Conservation (phyloP, 768 basidiomycete species). For the Lactarius vividus region DNA sequence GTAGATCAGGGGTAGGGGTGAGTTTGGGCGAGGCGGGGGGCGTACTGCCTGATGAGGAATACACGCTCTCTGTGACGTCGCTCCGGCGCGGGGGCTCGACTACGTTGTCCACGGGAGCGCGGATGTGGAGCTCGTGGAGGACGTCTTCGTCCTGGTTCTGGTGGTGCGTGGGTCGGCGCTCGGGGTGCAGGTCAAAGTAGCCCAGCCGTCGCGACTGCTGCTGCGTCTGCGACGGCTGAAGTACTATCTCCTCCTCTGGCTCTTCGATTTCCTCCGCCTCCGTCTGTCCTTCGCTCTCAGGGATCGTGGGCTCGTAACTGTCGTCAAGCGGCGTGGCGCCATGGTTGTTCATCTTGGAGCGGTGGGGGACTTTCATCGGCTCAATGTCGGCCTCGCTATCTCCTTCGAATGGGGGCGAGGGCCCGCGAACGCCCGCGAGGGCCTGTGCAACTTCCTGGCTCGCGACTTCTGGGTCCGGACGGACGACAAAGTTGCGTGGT, state of each 20-base stretch:
- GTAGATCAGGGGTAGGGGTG: not conserved
- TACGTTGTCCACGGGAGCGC: constrained; percentile 29
- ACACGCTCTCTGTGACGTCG: constrained; percentile 19
- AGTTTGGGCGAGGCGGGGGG: constrained; percentile 1
- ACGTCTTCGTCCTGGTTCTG: not conserved
- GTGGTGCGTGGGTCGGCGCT: constrained; percentile 44
- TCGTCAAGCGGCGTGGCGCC: constrained; percentile 6
- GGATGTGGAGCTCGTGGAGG: constrained; percentile 15
- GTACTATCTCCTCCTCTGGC: constrained; percentile 26
- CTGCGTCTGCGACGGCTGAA: not conserved
- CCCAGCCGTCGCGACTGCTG: constrained; percentile 42
- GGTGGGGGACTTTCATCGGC: constrained; percentile 26
- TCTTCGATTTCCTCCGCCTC: constrained; percentile 33
- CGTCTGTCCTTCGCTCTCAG: not conserved
- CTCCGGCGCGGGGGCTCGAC: constrained; percentile 27
- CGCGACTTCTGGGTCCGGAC: constrained; percentile 65
- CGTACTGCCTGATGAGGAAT: constrained; percentile 1
- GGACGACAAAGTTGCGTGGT: constrained; percentile 35
- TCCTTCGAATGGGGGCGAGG: constrained; percentile 43
- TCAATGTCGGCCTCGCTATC: constrained; percentile 29
- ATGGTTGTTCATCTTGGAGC: constrained; percentile 14
- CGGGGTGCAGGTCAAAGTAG: constrained; percentile 80
- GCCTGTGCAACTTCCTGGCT: constrained; percentile 73
- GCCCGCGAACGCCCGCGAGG: constrained; percentile 52
- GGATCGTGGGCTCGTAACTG: constrained; percentile 17